Evolutionary conservation across 2,329 filamentous ascomycete species (phyloP).

Genomic region (Phaeosphaeriaceae sp.): DNA sequence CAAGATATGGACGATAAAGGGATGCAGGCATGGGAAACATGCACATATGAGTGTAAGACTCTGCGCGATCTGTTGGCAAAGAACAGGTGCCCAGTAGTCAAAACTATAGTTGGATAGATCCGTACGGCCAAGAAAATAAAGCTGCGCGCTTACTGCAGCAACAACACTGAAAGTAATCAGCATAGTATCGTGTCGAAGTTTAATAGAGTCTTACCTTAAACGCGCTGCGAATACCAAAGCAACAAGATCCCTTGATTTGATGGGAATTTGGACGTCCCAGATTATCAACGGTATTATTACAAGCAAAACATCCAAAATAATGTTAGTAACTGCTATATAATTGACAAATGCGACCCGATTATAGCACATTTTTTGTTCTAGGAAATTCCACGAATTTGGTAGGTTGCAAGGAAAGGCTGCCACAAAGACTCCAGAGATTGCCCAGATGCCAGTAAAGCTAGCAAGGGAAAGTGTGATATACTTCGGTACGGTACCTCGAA

Average conservation of each 20-base stretch:
- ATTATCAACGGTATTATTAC: conserved; percentile 34
- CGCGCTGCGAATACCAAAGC: conserved; percentile 31
- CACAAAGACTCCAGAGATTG: conserved; percentile 31
- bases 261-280: conserved; percentile 33
- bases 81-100: conserved; percentile 24
- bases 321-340: conserved; percentile 36
- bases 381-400: conserved; percentile 29
- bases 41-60: conserved; percentile 39
- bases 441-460: conserved; percentile 31
- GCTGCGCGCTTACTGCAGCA: conserved; percentile 24
- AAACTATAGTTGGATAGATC: conserved; percentile 16
- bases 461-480: conserved; percentile 25
- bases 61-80: conserved; percentile 37
- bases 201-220: conserved; percentile 22
- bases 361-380: conserved; percentile 21
- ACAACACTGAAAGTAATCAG: conserved; percentile 28
- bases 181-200: no score
- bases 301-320: conserved; percentile 32
- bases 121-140: conserved; percentile 30
- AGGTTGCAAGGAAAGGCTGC: conserved; percentile 31
- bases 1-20: conserved; percentile 30
- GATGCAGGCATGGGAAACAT: conserved; percentile 33
- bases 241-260: conserved; percentile 31
- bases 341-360: conserved; percentile 33
- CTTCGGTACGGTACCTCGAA: conserved; percentile 24